Percentiles rank a stretch among this genome's conserved stretches.
Conservation (phyloP, 2,329 filamentous ascomycete species). For the Diplodia seriata region DNA sequence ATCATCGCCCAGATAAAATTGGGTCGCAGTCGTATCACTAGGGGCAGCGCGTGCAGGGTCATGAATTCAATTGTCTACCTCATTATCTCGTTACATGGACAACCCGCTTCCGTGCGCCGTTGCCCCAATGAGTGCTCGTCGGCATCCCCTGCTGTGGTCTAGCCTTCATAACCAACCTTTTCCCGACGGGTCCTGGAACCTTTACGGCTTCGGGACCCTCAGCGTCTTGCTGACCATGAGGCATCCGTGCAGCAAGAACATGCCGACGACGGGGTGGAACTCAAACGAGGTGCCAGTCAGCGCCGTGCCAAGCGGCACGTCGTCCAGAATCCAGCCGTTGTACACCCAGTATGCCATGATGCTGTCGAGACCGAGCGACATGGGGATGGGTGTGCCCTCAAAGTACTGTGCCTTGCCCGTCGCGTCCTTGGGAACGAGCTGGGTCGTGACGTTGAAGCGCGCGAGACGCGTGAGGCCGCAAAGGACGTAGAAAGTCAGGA, state of each 20-base stretch:
- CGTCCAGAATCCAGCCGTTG: conserved; percentile 77
- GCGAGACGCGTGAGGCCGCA: conserved; percentile 92
- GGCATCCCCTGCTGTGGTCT: conserved; percentile 11
- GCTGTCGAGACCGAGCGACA: conserved; percentile 78
- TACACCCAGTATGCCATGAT: conserved; percentile 91
- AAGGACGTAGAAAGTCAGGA: conserved; percentile 88
- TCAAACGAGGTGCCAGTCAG: conserved; percentile 73
- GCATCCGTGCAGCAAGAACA: conserved; percentile 90
- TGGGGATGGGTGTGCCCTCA: conserved; percentile 95
- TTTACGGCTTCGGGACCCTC: conserved; percentile 84
- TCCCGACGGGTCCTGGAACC: background rate
- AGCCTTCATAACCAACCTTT: conserved; percentile 12
- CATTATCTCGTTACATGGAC: conserved; percentile 29
- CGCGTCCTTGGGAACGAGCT: conserved; percentile 87
- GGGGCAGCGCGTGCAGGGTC: conserved; percentile 2
- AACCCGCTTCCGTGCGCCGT: background rate
- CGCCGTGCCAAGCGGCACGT: conserved; percentile 78
- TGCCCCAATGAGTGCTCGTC: conserved; percentile 13
- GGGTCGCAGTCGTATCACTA: background rate
- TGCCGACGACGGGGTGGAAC: conserved; percentile 79
- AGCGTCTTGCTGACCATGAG: conserved; percentile 95
- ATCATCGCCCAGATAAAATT: background rate
- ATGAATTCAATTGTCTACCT: conserved; percentile 30
- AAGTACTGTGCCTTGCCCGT: conserved; percentile 94
- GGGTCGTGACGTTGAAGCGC: conserved; percentile 96